phyloP scores from a whole-genome alignment of 1,139 yeast species.

The Spencermartinsiella ligniputridi region DNA sequence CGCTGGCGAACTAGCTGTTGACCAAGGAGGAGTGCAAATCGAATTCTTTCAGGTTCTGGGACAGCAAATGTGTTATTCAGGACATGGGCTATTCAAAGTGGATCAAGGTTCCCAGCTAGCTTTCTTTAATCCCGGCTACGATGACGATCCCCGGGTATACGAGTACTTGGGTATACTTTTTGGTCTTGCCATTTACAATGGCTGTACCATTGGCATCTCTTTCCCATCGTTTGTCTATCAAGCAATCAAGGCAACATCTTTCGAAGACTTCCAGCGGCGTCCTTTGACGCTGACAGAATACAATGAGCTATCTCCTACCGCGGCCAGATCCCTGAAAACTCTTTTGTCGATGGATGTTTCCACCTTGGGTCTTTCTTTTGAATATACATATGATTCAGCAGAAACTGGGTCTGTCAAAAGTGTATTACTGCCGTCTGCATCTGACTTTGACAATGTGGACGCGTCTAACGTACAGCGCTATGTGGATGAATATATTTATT shows the following conservation, averaged over 20 bases:
- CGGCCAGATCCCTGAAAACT: slow-evolving; percentile 6
- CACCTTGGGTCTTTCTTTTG: slow-evolving; percentile 15
- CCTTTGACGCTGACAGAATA: slow-evolving; percentile 8
- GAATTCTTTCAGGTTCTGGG: slow-evolving; percentile 29
- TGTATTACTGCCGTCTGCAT: slow-evolving; percentile 15
- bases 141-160: slow-evolving; percentile 13
- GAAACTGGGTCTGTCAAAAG: slow-evolving; percentile 6
- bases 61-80: slow-evolving; percentile 15
- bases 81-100: slow-evolving; percentile 12
- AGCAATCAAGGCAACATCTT: slow-evolving; percentile 5
- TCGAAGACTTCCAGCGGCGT: slow-evolving; percentile 7
- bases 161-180: slow-evolving; percentile 26
- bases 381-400: slow-evolving; percentile 10
- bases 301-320: slow-evolving; percentile 12
- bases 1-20: slow-evolving; percentile 25
- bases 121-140: slow-evolving; percentile 25
- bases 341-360: slow-evolving; percentile 6
- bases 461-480: slow-evolving; percentile 16
- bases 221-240: slow-evolving; percentile 24
- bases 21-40: slow-evolving; percentile 31
- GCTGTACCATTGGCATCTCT: slow-evolving; percentile 25
- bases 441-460: slow-evolving; percentile 16
- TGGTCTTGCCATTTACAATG: slow-evolving; percentile 29
- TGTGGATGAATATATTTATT: slow-evolving; percentile 16
- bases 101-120: slow-evolving; percentile 18